A percentile compares a stretch with the other conserved stretches of the same genome.
phyloP scores from a whole-genome alignment of 2,329 filamentous ascomycete genomes.

The Calonectria pteridis region DNA sequence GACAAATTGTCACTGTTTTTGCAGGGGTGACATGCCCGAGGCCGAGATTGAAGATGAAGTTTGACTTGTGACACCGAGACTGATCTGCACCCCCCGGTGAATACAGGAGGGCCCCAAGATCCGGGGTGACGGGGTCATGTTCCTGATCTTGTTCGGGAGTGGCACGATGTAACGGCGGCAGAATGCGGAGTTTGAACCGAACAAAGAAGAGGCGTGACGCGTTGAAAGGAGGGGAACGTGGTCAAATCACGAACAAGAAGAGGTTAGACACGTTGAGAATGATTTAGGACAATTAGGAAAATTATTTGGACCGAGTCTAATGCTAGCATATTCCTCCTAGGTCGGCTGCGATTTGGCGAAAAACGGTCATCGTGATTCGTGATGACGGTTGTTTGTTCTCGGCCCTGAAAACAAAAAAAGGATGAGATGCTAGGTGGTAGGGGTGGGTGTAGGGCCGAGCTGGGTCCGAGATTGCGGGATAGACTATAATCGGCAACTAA shows the following conservation, averaged over 20 bases:
- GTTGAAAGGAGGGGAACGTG: neutral
- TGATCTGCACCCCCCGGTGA: neutral
- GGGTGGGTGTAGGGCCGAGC: conserved; percentile 35
- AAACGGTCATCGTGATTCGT: neutral
- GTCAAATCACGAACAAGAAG: neutral
- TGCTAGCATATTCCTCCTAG: neutral
- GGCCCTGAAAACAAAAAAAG: conserved; percentile 27
- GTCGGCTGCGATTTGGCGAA: neutral
- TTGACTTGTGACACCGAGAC: conserved; percentile 20
- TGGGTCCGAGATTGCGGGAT: conserved; percentile 39
- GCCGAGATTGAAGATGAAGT: conserved; percentile 14
- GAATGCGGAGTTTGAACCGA: neutral
- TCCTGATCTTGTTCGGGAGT: conserved; percentile 16
- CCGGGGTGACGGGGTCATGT: conserved; percentile 4
- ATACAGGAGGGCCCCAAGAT: neutral
- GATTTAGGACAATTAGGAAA: neutral
- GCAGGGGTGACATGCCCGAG: neutral
- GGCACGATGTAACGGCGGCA: conserved; percentile 28
- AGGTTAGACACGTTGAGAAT: neutral
- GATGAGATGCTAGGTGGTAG: conserved; percentile 21
- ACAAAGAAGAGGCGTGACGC: neutral
- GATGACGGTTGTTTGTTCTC: neutral
- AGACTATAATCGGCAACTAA: conserved; percentile 23
- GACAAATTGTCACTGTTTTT: neutral
- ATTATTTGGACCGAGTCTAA: neutral